Evolutionary conservation across 192 early-diverging fungal genomes (phyloP), one percentile per base, ranked within the genome.

Genomic region (Coemansia sp.): DNA sequence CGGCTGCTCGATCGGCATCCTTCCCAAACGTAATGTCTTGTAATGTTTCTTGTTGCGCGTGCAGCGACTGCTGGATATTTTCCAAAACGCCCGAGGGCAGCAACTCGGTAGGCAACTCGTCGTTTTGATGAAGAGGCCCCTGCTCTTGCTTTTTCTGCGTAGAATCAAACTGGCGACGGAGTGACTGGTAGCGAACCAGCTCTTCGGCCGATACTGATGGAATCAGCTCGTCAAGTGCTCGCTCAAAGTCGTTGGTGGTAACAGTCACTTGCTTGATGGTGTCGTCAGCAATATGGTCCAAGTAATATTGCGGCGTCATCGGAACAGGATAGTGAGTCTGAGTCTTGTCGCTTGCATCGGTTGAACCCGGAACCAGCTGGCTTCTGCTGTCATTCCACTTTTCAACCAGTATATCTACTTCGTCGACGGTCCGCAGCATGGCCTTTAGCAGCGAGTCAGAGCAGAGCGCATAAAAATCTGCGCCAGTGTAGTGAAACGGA

Each of bases 381-480:
- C 38, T 22, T 56, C 48, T 21, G 35, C 59, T 35, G 17, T 63
- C 59, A 29, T 82, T 72, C 72, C 73, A 81, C 26, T 75, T 57
- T 2, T 62, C 64, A 62, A 88, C 83, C 60, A 84, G 68, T 10
- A 38, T 37, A 53, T 91, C 88, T 11, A 95, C 88, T 0, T 78
- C 61, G 31, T 89, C 82, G 10, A 97, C 95, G 0, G 88, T 92
- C 48, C 96, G 86, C 11, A 90, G 76, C 87, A 99, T 97, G 10
- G 97, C 95, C 67, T 98, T 96, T 10, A 99, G 83, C 83, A 96
- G 92, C 0, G 97, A 93, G 70, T 98, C 96, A 19, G 97, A 94
- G 68, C 95, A 98, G 38, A 99, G 81, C 0, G 97, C 97, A 70
- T 99, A 99, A 65, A 98, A 94, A 72, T 99, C 97, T 14, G 97